A percentile compares a stretch with the other conserved stretches of the same genome.
Evolutionary conservation across 202 grass and related monocot genomes (phyloP).

Genomic region (Zizania palustris): DNA sequence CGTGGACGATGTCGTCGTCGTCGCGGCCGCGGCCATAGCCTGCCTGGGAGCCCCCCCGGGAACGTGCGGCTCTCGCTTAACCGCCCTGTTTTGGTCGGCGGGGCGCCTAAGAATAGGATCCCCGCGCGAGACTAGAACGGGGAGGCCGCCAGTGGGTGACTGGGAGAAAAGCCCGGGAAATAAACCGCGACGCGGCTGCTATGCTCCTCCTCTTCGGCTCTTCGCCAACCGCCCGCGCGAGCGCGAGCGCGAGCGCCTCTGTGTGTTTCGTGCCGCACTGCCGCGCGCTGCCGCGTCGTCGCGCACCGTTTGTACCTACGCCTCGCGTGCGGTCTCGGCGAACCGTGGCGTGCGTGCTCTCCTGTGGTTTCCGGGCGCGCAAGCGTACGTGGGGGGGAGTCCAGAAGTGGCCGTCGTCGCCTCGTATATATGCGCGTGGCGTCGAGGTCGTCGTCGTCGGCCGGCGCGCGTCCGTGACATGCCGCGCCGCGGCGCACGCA

Average conservation of each 20-base stretch:
- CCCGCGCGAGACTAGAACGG: background rate
- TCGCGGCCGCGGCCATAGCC: constrained; percentile 48
- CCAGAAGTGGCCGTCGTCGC: background rate
- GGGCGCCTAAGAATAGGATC: constrained; percentile 48
- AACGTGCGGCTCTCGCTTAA: constrained; percentile 29
- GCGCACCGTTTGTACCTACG: background rate
- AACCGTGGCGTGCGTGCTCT: background rate
- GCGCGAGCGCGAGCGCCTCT: background rate
- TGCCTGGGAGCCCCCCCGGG: background rate
- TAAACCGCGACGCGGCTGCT: background rate
- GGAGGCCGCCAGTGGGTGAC: constrained; percentile 6
- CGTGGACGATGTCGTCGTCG: constrained; percentile 24
- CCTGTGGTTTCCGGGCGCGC: background rate
- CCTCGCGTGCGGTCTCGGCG: too few relatives aligned
- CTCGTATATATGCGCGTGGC: background rate
- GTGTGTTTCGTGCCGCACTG: too few relatives aligned
- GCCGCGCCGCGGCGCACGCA: background rate
- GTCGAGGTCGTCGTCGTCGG: constrained; percentile 8
- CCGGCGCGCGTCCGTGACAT: constrained; percentile 3
- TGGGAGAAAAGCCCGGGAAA: constrained; percentile 87
- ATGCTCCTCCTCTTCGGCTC: too few relatives aligned
- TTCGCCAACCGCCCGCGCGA: too few relatives aligned
- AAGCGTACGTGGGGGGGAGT: too few relatives aligned
- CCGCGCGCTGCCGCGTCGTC: background rate
- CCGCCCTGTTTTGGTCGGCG: constrained; percentile 17